Base-by-base conservation (phyloP, 164 flowering plant genomes). In the Magnolia changhungtana region DNA sequence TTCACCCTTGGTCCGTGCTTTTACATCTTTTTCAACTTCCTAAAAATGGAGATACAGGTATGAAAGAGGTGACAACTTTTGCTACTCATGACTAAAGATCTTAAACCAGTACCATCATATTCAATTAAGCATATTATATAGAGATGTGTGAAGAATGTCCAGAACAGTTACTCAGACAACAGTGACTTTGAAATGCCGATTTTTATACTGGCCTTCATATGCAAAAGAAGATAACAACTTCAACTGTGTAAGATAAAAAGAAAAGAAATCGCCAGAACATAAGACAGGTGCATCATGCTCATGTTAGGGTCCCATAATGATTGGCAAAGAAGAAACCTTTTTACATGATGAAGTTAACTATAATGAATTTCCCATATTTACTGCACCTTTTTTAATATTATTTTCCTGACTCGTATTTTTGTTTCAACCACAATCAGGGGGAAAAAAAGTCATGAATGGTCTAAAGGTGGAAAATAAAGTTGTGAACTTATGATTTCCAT, bases 21-120 rank as follows among this genome's bases (percentile, higher is more conserved):
- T 95, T 66, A 95, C 98, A 74, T 88, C 92, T 72, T 89, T 90
- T 79, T 93, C 98, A 71, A 95, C 97, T 76, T 90, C 95, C 99
- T 93, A 67, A 5, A 83, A 55, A 70, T 59, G 66, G 51, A 75
- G 10, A 68, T 61, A 72, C 29, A 23, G 24, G 21, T 23, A 37
- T 20, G 13, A 9, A 63, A 31, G 9, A 49, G 23, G 11, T 74
- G 55, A 74, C 55, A 50, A 50, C 14, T 23, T 18, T 45, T 64
- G 45, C 45, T 8, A 74, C 24, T 29, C n/a, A 59, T 24, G n/a
- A 63, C 20, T 16, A 18, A n/a, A 63, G 21, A 18, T n/a, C 65
- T n/a, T 1, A n/a, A 63, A 63, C 20, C 65, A 18, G 65, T 63
- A 18, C 65, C 65, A 63, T 63, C 19, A 18, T 63, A 63, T 63